A percentile compares a stretch with the other conserved stretches of the same genome.
These are phyloP conservation scores for Centella asiatica DNA, from an alignment of 129 eudicot species.

Conservation along the genomic window DNA sequence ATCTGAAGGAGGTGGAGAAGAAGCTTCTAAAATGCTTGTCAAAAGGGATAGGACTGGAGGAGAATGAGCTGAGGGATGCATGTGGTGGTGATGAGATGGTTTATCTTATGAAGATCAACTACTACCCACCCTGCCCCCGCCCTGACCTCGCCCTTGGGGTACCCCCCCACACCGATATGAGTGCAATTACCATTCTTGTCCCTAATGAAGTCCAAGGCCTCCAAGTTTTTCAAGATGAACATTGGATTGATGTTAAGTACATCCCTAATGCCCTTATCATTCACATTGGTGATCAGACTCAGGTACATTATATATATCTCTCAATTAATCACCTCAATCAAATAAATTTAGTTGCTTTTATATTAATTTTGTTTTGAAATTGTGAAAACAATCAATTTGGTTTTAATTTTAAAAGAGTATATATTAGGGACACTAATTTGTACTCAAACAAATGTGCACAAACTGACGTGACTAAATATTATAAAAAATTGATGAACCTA, in stretches of 20 bases:
- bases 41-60: slow-evolving; percentile 17
- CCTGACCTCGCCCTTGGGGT: slow-evolving; percentile 29
- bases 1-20: slow-evolving; percentile 8
- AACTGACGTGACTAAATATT: too few species aligned
- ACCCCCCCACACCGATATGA: slow-evolving; percentile 24
- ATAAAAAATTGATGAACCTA: too few species aligned
- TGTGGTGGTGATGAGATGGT: slow-evolving; percentile 15
- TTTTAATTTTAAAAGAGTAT: too few species aligned
- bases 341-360: too few species aligned
- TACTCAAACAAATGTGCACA: too few species aligned
- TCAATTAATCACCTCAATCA: too few species aligned
- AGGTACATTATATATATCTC: slow-evolving; percentile 9
- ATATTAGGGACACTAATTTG: too few species aligned
- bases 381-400: too few species aligned
- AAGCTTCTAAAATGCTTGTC: slow-evolving; percentile 13
- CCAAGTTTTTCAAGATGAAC: slow-evolving; percentile 14
- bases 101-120: slow-evolving; percentile 18
- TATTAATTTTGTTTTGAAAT: too few species aligned
- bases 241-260: slow-evolving; percentile 19
- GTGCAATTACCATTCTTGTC: slow-evolving; percentile 17
- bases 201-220: slow-evolving; percentile 25
- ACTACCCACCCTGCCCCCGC: slow-evolving; percentile 24
- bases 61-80: slow-evolving; percentile 6
- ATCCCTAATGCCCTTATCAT: slow-evolving; percentile 11
- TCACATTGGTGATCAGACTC: slow-evolving; percentile 19